Base-by-base conservation (phyloP, 768 basidiomycete genomes). In the Trametes cingulata region DNA sequence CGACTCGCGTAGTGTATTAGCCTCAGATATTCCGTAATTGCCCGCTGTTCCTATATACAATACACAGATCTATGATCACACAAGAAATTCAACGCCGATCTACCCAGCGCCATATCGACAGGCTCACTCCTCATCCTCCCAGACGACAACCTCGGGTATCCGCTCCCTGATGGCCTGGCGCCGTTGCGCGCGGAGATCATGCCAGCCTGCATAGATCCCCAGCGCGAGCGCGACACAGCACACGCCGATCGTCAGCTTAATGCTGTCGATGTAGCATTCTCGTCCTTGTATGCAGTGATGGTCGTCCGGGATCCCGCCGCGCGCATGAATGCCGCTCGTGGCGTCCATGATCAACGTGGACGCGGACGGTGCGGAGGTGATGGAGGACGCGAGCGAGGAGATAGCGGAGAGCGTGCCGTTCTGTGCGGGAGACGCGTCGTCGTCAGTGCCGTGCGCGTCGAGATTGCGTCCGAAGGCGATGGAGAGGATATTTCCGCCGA, bases 401-500 rank as follows among this genome's bases (percentile, higher is more conserved):
- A 59, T 33, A 12, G 25, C 39, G 25, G 33, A 40, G 41, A 25
- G 17, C 4, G 50, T 42, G 46, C 24, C 22, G 47, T 50, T 55
- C 17, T 35, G n/a, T 10, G 62, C 24, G 6, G 52, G 39, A 13
- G 55, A 24, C 10, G 59, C 48, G 22, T 54, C 54, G 25, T 64
- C 53, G 5, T 48, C 56, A 0, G 47, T 40, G 27, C 75, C 82
- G 65, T 95, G 90, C 3, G 86, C 78, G 65, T 96, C 94, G 29
- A 94, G 80, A 65, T 91, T 88, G 48, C 77, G 78, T 6, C 94
- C 94, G 66, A 95, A 95, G 43, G 86, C 76, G 52, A 95, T 65
- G n/a, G 91, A 93, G 71, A 93, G 90, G 1, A 94, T 46, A 73
- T 95, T 95, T 0, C 88, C 88, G 3, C 88, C 90, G 6, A 87